Conservation (phyloP, 257 asterid genomes). For the Salvia rosmarinus region DNA sequence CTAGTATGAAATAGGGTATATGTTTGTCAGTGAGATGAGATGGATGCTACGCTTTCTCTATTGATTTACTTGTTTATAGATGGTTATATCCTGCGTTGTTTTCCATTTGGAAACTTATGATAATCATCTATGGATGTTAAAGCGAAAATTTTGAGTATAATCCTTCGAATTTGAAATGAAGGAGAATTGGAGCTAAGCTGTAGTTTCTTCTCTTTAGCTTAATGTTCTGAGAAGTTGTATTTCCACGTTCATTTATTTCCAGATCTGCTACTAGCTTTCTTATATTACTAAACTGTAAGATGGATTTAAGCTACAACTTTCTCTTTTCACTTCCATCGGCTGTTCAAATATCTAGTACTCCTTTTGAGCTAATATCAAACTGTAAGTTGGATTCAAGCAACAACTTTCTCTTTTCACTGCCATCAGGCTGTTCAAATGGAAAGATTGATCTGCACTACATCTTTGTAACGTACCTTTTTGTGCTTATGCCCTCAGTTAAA, state of each 20-base stretch:
- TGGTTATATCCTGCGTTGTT: not conserved
- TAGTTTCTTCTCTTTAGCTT: slow-evolving; percentile 8
- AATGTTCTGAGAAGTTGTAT: slow-evolving; percentile 12
- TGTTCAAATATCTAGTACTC: not conserved
- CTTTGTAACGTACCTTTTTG: not conserved
- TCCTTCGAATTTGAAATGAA: slow-evolving; percentile 15
- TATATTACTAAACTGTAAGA: not conserved
- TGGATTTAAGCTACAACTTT: not conserved
- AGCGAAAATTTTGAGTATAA: not conserved
- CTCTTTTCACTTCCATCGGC: not conserved
- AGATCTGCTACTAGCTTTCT: slow-evolving; percentile 17
- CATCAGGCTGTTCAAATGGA: not conserved
- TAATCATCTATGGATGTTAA: not conserved
- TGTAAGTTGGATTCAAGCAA: not conserved
- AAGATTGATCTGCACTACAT: not conserved
- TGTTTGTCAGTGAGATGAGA: not conserved
- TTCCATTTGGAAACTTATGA: not conserved
- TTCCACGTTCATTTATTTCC: slow-evolving; percentile 14
- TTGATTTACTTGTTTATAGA: not conserved
- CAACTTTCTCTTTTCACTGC: not conserved
- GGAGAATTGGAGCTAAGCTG: slow-evolving; percentile 5
- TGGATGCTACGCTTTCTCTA: not conserved
- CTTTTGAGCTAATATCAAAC: not conserved
- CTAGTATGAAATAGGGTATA: not conserved
- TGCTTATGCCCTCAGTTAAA: slow-evolving; percentile 4